These are phyloP conservation scores for Cladosporium velox DNA, from an alignment of 2,329 filamentous ascomycete genomes.

Conservation along the genomic window DNA sequence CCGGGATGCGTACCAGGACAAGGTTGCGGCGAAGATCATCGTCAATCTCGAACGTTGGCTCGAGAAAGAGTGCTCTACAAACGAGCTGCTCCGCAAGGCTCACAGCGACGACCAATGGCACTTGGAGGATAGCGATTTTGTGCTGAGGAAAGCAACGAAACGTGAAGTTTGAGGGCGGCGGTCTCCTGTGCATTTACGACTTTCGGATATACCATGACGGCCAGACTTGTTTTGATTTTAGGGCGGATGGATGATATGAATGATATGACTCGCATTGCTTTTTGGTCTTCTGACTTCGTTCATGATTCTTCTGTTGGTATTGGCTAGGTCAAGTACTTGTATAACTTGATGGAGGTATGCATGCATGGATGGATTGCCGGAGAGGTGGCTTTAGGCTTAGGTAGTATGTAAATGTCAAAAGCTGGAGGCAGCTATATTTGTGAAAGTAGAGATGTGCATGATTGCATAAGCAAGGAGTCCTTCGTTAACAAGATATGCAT, in stretches of 20 bases:
- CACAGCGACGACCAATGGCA: conserved; percentile 4
- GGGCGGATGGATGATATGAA: background rate
- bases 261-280: background rate
- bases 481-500: background rate
- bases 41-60: conserved; percentile 27
- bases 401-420: conserved; percentile 13
- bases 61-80: background rate
- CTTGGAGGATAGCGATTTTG: background rate
- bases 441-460: background rate
- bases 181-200: conserved; percentile 2
- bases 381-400: background rate
- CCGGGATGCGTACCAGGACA: conserved; percentile 14
- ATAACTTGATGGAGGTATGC: background rate
- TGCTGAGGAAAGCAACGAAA: background rate
- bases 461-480: background rate
- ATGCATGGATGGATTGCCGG: background rate
- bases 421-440: background rate
- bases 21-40: conserved; percentile 26
- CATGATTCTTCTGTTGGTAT: conserved; percentile 7
- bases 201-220: conserved; percentile 20
- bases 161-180: background rate
- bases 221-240: conserved; percentile 10
- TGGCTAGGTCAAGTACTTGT: background rate
- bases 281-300: background rate
- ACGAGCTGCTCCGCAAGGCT: conserved; percentile 2